These are phyloP conservation scores for Candida maris DNA, from an alignment of 805 yeast species.

Conservation along the genomic window DNA sequence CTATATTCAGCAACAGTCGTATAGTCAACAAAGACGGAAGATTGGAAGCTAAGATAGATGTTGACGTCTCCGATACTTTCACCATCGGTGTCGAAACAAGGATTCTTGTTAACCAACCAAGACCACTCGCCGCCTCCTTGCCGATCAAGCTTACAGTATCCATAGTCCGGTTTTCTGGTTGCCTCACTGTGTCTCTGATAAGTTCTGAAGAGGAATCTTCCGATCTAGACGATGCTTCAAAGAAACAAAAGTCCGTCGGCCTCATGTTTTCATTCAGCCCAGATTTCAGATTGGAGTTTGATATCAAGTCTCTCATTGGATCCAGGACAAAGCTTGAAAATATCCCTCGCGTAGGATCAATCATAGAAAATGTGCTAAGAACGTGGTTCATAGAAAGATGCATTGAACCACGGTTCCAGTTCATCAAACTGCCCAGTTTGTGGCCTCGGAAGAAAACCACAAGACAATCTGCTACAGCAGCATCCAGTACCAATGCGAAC, in stretches of 20 bases:
- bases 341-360: conserved; percentile 83
- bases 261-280: conserved; percentile 88
- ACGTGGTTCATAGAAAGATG: conserved; percentile 91
- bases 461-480: conserved; percentile 33
- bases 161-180: conserved; percentile 86
- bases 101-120: conserved; percentile 74
- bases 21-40: conserved; percentile 53
- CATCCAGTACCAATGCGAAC: not conserved
- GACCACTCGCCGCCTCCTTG: conserved; percentile 76
- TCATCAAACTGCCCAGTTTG: conserved; percentile 75
- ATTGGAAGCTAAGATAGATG: conserved; percentile 84
- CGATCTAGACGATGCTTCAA: conserved; percentile 6
- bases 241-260: conserved; percentile 44
- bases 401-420: conserved; percentile 90
- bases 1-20: conserved; percentile 90
- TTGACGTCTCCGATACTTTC: conserved; percentile 80
- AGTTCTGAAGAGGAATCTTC: conserved; percentile 12
- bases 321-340: conserved; percentile 89
- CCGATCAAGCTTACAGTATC: conserved; percentile 86
- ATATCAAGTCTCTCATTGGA: conserved; percentile 85
- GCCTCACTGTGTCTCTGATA: conserved; percentile 72
- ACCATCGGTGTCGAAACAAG: conserved; percentile 84
- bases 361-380: conserved; percentile 77
- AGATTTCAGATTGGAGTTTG: conserved; percentile 84
- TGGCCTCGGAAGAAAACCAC: conserved; percentile 74